Base-by-base conservation (phyloP, 495 filamentous ascomycete species). In the Ascodesmis nigricans region DNA sequence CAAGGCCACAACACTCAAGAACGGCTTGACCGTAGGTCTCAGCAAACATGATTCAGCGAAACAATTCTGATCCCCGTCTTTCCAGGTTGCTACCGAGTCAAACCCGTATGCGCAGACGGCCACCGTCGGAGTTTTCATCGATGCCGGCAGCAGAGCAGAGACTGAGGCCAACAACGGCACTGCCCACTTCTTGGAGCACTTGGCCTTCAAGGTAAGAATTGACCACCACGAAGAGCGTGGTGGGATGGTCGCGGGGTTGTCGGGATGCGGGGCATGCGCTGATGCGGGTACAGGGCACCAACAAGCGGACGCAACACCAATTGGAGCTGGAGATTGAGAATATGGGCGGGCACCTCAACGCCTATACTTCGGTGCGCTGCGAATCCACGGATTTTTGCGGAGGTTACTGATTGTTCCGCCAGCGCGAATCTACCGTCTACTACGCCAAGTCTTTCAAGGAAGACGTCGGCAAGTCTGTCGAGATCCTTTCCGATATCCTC, bases 321-420 rank as follows among this genome's bases (percentile, higher is more conserved):
- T 62, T 99, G 57, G 87, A 99, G 65, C 73, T 99, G 31, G 90
- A 99, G 64, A 92, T 99, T 48, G 87, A 99, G 66, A 95, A 99
- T 63, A 91, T 95, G 82, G 87, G 87, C 54, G 87, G 79, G 42
- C 87, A 99, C 63, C 71, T 99, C 41, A 99, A 99, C 58, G 87
- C 87, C 49, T 99, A 99, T 66, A 99, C 87, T 51, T 93, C 84
- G 64, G 84, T 92, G 76, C 44, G 76, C n/a, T n/a, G n/a, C 62
- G 47, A 39, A 49, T 46, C 23, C 23, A 25, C n/a, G n/a, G n/a
- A n/a, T n/a, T n/a, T n/a, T n/a, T 25, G 11, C 23, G 23, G 6
- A 6, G 23, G 23, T 25, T 3, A 21, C 5, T n/a, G 18, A 21
- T 43, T 21, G 10, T 29, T 19, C 35, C 10, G 34, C 31, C 51